Evolutionary conservation across 257 asterid genomes (phyloP), one percentile per base, ranked within the genome.

Genomic region (Nicotiana knightiana): DNA sequence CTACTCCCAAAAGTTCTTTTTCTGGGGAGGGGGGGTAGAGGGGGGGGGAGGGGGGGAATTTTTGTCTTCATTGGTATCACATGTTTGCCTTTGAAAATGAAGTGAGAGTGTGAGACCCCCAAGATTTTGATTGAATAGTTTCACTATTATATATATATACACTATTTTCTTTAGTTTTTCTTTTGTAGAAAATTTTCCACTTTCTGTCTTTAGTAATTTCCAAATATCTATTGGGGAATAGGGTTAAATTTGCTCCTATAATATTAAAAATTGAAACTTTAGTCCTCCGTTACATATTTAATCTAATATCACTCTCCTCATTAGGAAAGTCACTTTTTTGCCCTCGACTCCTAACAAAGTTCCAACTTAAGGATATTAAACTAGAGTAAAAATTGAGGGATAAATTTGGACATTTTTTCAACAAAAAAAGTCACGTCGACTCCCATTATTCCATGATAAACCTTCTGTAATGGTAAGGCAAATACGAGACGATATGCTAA

Each of bases 21-120:
- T 43, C 17, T 43, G 17, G 43, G 37, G 16, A 0, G 32, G 16
- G 7, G 55, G 15, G 6, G 0, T 2, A 5, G 28, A 9, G 17
- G 77, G 0, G 12, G 12, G 2, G 1, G 46, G 0, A 0, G 1
- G 4, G 3, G 37, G 21, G 24, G 78, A 71, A 21, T 5, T 71
- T 53, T 80, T 84, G 87, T 84, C 83, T 61, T 24, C 26, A 6
- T 79, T 85, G 75, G 73, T 83, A 8, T 85, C 87, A 85, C 87
- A 82, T 81, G 87, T 82, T 67, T 81, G 83, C 54, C 80, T 67
- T 71, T 21, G 26, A 43, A 24, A 21, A 68, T 68, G 57, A 53
- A 71, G 73, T 24, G 68, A n/a, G n/a, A n/a, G n/a, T n/a, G n/a
- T n/a, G n/a, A 62, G 64, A 61, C 24, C 78, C 46, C 43, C 55